phyloP scores from a whole-genome alignment of 768 basidiomycete species.

The Auriscalpium orientale region DNA sequence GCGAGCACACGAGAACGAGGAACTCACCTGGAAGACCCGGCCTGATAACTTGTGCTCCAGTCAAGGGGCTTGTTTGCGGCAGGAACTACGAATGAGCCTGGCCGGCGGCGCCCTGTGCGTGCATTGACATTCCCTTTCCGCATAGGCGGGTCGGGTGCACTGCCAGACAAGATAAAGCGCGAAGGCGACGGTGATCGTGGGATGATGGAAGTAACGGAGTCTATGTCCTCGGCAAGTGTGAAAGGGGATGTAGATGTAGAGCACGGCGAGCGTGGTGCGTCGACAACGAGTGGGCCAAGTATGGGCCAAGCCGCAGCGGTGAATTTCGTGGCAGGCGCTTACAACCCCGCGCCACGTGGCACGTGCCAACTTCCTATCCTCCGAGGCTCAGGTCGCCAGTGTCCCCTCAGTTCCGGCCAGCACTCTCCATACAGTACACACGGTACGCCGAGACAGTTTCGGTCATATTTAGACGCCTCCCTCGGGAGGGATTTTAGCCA shows the following conservation, averaged over 20 bases:
- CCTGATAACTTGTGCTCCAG: slow-evolving; percentile 85
- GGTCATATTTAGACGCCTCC: too few relatives aligned
- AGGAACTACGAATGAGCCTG: slow-evolving; percentile 16
- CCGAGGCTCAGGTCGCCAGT: too few relatives aligned
- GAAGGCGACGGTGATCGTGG: slow-evolving; percentile 60
- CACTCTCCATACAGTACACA: too few relatives aligned
- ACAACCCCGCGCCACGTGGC: too few relatives aligned
- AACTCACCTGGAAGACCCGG: slow-evolving; percentile 70
- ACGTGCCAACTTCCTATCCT: too few relatives aligned
- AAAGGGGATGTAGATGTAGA: neutral
- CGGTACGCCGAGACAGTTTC: too few relatives aligned
- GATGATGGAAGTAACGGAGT: slow-evolving; percentile 23
- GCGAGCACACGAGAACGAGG: neutral
- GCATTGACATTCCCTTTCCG: slow-evolving; percentile 31
- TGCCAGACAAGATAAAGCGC: slow-evolving; percentile 41
- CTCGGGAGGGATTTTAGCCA: too few relatives aligned
- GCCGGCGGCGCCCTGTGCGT: slow-evolving; percentile 26
- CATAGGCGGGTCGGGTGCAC: slow-evolving; percentile 40
- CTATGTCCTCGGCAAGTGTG: slow-evolving; percentile 64
- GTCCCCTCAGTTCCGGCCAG: too few relatives aligned
- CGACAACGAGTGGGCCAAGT: too few relatives aligned
- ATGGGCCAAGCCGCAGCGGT: too few relatives aligned
- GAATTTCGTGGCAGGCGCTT: too few relatives aligned
- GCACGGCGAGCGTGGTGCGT: neutral
- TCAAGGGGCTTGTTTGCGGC: slow-evolving; percentile 33